Evolutionary conservation across 2,329 filamentous ascomycete species (phyloP), one percentile per base, ranked within the genome.

Genomic region (Albifimbria verrucaria): DNA sequence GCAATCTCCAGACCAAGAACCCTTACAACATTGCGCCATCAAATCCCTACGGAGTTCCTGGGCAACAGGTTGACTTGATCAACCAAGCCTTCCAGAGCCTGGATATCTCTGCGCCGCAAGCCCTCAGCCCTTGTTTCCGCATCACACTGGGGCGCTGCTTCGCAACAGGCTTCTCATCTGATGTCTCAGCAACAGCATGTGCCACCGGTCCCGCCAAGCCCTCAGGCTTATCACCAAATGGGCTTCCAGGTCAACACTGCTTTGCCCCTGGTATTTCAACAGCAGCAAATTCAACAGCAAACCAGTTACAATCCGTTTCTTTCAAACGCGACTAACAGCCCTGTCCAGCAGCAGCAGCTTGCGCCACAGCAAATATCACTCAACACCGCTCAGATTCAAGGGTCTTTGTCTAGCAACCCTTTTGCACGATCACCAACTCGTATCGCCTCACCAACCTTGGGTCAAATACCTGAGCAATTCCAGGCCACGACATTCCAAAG

Each of bases 11-110:
- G 58, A 83, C 76, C 61, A 80, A 75, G 63, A 83, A 83, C 54
- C 78, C 80, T 0, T 85, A 82, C 55, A 55, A 58, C 15, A 77
- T 74, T 55, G 75, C 81, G 12, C 85, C 83, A 55, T n/a, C 32
- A 15, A 93, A 93, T 63, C 89, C 89, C 5, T 93, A 92, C 60
- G 80, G 87, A 9, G 67, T 72, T 49, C 76, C 78, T 2, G 63
- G 69, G 17, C 73, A 71, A 59, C 58, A 72, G 47, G 58, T 61
- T 9, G 70, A 73, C 46, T 54, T 62, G 11, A 69, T 92, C 18
- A 83, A 85, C 57, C 83, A 88, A 61, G 84, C 88, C 1, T 89
- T 96, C 63, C 87, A 92, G 65, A 85, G 82, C 57, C 79, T 96
- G 70, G 85, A 89, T 36, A 73, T 96, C 2, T 83, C 83, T 22